phyloP scores from a whole-genome alignment of 768 basidiomycete species.

The Suillus hirtellus region DNA sequence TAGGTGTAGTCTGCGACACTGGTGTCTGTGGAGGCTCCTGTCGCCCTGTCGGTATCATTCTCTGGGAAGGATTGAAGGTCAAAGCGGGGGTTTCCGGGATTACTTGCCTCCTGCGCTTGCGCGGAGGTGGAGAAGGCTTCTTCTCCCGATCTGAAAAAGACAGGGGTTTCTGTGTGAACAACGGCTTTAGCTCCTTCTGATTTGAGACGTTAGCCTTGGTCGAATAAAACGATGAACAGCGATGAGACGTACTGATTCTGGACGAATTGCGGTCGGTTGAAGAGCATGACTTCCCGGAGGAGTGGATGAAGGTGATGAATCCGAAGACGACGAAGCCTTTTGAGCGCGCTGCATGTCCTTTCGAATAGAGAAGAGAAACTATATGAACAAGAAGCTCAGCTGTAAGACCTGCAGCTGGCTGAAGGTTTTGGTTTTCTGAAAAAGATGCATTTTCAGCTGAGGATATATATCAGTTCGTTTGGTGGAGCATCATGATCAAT shows the following conservation, averaged over 20 bases:
- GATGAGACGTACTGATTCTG: constrained; percentile 2
- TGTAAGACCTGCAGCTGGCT: neutral
- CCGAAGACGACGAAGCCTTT: constrained; percentile 4
- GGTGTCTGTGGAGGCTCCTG: constrained; percentile 19
- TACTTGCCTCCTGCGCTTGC: constrained; percentile 26
- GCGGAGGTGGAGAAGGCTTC: constrained; percentile 15
- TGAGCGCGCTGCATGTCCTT: constrained; percentile 4
- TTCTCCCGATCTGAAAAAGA: constrained; percentile 25
- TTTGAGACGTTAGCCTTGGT: constrained; percentile 13
- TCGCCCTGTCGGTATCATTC: constrained; percentile 25
- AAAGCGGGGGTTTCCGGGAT: constrained; percentile 22
- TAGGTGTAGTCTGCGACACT: constrained; percentile 13
- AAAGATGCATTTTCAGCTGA: neutral
- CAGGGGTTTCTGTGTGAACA: constrained; percentile 26
- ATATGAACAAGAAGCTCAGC: neutral
- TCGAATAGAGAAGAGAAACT: neutral
- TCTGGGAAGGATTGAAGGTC: constrained; percentile 21
- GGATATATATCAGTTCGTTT: constrained; percentile 7
- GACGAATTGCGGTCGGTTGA: neutral
- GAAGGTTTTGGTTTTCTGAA: constrained; percentile 4
- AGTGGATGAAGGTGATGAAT: constrained; percentile 5
- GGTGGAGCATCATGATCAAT: constrained; percentile 8
- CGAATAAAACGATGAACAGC: neutral
- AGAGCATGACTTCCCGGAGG: neutral
- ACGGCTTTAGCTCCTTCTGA: constrained; percentile 26